A percentile compares a stretch with the other conserved stretches of the same genome.
These are phyloP conservation scores for Hericium coralloides DNA, from an alignment of 768 basidiomycete genomes.

Conservation along the genomic window DNA sequence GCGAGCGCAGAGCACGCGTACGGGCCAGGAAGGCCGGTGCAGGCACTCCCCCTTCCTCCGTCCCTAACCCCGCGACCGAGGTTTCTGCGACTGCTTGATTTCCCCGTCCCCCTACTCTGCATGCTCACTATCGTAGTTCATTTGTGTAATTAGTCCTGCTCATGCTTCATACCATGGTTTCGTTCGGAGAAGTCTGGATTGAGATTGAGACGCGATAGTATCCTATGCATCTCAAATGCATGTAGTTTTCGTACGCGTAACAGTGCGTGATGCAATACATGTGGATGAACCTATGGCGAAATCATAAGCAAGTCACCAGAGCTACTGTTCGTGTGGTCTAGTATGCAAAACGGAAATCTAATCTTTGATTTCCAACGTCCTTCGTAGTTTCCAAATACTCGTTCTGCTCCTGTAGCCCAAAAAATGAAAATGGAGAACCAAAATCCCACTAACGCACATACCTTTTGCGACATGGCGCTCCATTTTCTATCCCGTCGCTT, in stretches of 20 bases:
- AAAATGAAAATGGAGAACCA: neutral
- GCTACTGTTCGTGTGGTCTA: neutral
- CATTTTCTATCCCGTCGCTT: conserved; percentile 39
- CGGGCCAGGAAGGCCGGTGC: conserved; percentile 21
- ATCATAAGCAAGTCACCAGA: neutral
- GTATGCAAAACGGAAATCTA: conserved; percentile 59
- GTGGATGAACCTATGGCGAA: neutral
- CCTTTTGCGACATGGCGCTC: conserved; percentile 41
- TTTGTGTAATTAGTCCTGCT: too few species aligned
- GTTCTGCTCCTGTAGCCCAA: conserved; percentile 34
- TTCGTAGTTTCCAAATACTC: conserved; percentile 53
- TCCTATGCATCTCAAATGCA: too few species aligned
- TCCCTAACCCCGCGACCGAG: neutral
- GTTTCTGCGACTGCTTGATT: neutral
- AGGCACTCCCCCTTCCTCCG: neutral
- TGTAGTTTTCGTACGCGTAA: neutral
- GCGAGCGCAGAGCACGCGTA: conserved; percentile 35
- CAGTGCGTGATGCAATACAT: neutral
- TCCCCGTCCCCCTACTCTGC: neutral
- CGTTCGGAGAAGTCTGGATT: too few species aligned
- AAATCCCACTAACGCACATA: conserved; percentile 13
- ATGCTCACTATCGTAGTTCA: neutral
- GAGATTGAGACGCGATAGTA: too few species aligned
- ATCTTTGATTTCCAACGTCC: conserved; percentile 48
- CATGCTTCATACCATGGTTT: too few species aligned